Evolutionary conservation across 2,329 filamentous ascomycete genomes (phyloP).

Genomic region (Dactylellina drechsleri): DNA sequence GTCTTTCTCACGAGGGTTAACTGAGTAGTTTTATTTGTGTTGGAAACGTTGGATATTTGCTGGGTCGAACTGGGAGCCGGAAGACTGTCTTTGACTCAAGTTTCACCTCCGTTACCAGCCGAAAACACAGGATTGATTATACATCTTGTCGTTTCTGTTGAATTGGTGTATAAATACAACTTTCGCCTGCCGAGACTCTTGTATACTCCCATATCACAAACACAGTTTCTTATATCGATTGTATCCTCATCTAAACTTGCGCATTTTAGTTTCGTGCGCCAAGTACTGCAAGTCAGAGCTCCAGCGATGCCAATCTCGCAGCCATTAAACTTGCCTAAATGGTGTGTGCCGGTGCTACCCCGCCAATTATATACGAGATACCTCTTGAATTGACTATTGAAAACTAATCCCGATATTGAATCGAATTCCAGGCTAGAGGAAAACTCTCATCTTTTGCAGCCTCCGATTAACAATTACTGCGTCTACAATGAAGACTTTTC

Average conservation of each 20-base stretch:
- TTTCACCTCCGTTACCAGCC: conserved; percentile 2
- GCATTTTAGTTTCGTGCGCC: too few relatives aligned
- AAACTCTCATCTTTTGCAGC: conserved; percentile 90
- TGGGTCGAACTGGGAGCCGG: too few relatives aligned
- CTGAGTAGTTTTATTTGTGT: too few relatives aligned
- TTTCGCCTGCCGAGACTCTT: too few relatives aligned
- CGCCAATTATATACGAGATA: conserved; percentile 7
- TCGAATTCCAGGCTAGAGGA: conserved; percentile 76
- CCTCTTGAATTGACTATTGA: neutral
- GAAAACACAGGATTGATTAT: neutral
- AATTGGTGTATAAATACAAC: too few relatives aligned
- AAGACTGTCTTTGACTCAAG: neutral
- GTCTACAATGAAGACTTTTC: conserved; percentile 87
- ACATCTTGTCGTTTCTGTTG: neutral
- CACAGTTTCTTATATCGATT: too few relatives aligned
- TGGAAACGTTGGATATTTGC: too few relatives aligned
- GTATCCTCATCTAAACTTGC: too few relatives aligned
- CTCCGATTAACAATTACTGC: conserved; percentile 97
- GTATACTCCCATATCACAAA: too few relatives aligned
- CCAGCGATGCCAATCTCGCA: conserved; percentile 53
- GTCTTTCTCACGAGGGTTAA: too few relatives aligned
- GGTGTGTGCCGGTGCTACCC: conserved; percentile 58
- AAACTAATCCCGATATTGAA: neutral
- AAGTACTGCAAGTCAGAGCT: too few relatives aligned
- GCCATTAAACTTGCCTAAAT: conserved; percentile 65